phyloP scores from a whole-genome alignment of 2,329 filamentous ascomycete species.

The Tetracladium maxilliforme region DNA sequence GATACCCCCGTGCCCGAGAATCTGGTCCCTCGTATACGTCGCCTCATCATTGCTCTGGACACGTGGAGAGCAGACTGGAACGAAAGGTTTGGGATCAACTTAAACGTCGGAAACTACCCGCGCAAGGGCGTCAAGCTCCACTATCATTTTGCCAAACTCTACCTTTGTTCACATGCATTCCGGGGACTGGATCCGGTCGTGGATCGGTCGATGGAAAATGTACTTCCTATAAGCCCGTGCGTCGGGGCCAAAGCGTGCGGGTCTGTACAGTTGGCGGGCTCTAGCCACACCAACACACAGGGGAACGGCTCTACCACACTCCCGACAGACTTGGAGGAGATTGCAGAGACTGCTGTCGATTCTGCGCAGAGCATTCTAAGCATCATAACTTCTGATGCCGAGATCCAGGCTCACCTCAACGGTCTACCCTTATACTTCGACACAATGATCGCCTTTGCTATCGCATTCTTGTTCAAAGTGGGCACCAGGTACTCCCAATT shows the following conservation, averaged over 20 bases:
- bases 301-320: constrained; percentile 2
- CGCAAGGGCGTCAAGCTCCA: constrained; percentile 23
- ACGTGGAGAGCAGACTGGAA: constrained; percentile 9
- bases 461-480: constrained; percentile 12
- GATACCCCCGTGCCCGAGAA: constrained; percentile 5
- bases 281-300: neutral
- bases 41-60: constrained; percentile 9
- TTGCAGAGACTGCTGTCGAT: constrained; percentile 11
- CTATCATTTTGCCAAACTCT: constrained; percentile 25
- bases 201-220: no score
- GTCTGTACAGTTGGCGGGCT: no score
- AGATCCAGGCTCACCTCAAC: constrained; percentile 10
- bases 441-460: constrained; percentile 15
- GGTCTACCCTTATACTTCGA: constrained; percentile 13
- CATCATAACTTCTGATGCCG: constrained; percentile 7
- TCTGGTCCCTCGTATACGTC: constrained; percentile 7
- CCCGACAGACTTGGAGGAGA: constrained; percentile 9
- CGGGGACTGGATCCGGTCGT: no score
- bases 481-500: constrained; percentile 5
- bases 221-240: constrained; percentile 3
- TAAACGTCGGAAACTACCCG: constrained; percentile 22
- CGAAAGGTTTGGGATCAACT: constrained; percentile 10
- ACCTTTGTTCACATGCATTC: constrained; percentile 25
- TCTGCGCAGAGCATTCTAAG: constrained; percentile 12
- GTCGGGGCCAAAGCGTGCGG: no score